Percentiles rank a stretch among this genome's conserved stretches.
These are phyloP conservation scores for Ustilago loliicola DNA, from an alignment of 1,284 basidiomycete genomes.

Conservation along the genomic window DNA sequence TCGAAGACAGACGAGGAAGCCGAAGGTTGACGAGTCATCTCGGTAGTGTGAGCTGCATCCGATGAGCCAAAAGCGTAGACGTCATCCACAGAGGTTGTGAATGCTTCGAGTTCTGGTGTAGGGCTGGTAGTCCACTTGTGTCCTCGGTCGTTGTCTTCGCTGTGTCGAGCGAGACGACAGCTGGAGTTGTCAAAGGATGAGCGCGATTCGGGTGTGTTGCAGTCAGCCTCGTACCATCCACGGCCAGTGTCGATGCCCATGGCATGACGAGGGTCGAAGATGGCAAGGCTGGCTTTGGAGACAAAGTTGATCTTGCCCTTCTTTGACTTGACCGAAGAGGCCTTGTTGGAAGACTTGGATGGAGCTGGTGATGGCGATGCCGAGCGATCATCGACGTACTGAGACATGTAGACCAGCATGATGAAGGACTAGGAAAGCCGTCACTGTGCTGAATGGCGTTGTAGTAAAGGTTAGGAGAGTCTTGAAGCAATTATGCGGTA, in stretches of 20 bases:
- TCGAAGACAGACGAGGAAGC: conserved; percentile 52
- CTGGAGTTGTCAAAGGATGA: conserved; percentile 35
- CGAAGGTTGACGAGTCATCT: conserved; percentile 43
- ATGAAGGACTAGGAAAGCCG: neutral
- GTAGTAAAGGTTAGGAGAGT: neutral
- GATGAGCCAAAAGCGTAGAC: conserved; percentile 11
- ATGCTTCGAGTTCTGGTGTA: conserved; percentile 63
- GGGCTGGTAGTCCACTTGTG: conserved; percentile 46
- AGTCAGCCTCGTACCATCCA: conserved; percentile 39
- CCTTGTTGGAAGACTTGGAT: conserved; percentile 9
- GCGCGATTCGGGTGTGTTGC: conserved; percentile 12
- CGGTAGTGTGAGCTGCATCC: conserved; percentile 1
- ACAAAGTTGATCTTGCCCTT: conserved; percentile 65
- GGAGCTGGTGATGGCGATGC: conserved; percentile 17
- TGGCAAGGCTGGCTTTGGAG: conserved; percentile 64
- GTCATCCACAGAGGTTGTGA: conserved; percentile 46
- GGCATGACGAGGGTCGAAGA: conserved; percentile 64
- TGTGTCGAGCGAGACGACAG: conserved; percentile 10
- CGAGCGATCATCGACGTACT: conserved; percentile 39
- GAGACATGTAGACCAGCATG: conserved; percentile 46
- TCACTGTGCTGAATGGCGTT: neutral
- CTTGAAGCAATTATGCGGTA: neutral
- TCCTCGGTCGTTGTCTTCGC: conserved; percentile 13
- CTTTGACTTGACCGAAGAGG: conserved; percentile 31
- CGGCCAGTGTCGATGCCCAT: conserved; percentile 63